Evolutionary conservation across 345 rosid species (phyloP), one percentile per base, ranked within the genome.

Genomic region (Bruguiera gymnorhiza): DNA sequence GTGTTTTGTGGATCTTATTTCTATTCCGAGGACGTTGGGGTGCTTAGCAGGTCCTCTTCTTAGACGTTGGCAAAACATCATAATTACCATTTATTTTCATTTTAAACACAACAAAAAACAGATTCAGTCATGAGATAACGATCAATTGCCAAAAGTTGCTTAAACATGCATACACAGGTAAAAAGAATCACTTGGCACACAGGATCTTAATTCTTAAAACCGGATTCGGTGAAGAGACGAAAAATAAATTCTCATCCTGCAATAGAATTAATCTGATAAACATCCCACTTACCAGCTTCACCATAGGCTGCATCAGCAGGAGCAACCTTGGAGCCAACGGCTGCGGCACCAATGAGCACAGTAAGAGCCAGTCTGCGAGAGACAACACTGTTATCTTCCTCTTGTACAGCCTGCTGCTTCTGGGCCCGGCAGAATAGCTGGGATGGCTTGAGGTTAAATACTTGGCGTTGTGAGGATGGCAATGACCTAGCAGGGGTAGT

Each of bases 221-320:
- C 43, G 10, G 8, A 8, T 37, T 37, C 11, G 43, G 11, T 37
- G 2, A 8, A 8, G 43, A 11, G 50, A 3, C 3, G 18, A 43
- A 13, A 18, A 13, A 43, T 15, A 43, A 43, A 43, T 43, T 43
- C 18, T 11, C 18, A 2, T 43, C 16, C 50, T 15, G 50, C 50
- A 15, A 43, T 15, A 13, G 50, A 13, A 43, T 11, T 43, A 13
- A 13, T 11, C 50, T 43, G 50, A 3, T 3, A 13, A 43, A 43
- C 36, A 24, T 24, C 16, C 26, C 16, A 37, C 20, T 23, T 84
- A 91, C 97, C 97, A 32, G 97, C 84, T 86, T 94, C 96, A 36
- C 98, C 98, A 53, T 94, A 94, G 78, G 98, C 96, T 16, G 98
- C 98, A 53, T 86, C 95, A 59, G 98, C 98, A 57, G 98, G 96